Evolutionary conservation across 495 filamentous ascomycete genomes (phyloP), one percentile per base, ranked within the genome.

Genomic region (Podospora comata): DNA sequence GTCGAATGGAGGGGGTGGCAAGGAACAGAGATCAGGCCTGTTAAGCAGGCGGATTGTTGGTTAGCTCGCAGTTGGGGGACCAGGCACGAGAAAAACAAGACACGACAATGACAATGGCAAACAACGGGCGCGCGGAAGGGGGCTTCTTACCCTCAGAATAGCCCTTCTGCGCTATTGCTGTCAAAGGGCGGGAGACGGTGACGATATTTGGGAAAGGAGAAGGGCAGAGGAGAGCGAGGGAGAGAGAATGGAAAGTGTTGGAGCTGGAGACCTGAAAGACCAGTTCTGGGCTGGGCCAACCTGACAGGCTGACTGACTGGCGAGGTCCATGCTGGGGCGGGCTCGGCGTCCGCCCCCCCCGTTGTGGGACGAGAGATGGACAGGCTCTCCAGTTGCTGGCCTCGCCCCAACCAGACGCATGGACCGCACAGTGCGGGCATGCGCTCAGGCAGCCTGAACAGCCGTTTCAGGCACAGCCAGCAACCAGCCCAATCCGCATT

Each of bases 121-220:
- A 60, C 39, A 66, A 19, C 4, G 64, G 64, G 20, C 18, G 32
- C n/a, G 53, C 53, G 32, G 27, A 48, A 19, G 27, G 27, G 55
- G 19, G 64, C 55, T 62, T 57, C 71, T 72, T 75, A 72, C 71
- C 74, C 70, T 71, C 60, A 48, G 30, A 64, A 53, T 7, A 64
- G 60, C 62, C 65, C 60, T 56, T 65, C 60, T 67, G 13, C 30
- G 66, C 56, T 67, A 65, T 60, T 70, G 69, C 65, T 61, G 72
- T 67, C 61, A 32, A 56, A 65, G 62, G 48, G 65, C n/a, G 60
- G 39, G 62, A 62, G 58, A 63, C 59, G 44, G 27, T 60, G 66
- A 57, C n/a, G 59, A 58, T 66, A 60, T 70, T 67, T 62, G 23
- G 44, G 65, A 60, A 61, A 53, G 62, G 68, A 66, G 70, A 64